Percentiles rank a stretch among this genome's conserved stretches.
Evolutionary conservation across 176 grass and related monocot species (phyloP).

Genomic region (Carex littledalei): DNA sequence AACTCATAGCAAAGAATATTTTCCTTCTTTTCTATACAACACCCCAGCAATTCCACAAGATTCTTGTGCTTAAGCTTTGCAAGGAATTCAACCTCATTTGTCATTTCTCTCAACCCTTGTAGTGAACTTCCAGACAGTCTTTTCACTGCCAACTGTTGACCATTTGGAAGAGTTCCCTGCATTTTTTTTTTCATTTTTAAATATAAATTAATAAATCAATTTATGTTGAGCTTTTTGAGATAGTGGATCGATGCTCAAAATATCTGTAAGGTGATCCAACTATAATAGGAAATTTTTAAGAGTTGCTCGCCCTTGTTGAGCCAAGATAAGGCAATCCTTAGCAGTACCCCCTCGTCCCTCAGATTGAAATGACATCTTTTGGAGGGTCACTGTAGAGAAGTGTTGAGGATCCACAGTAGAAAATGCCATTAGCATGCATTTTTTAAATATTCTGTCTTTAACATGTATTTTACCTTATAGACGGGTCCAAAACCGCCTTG

Average conservation of each 20-base stretch:
- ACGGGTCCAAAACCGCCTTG: slow-evolving; percentile 25
- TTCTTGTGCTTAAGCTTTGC: slow-evolving; percentile 28
- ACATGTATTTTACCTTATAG: slow-evolving; percentile 8
- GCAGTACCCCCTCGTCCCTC: no score
- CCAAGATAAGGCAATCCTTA: no score
- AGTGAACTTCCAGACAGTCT: slow-evolving; percentile 1
- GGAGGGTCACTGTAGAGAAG: not conserved
- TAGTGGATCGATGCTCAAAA: not conserved
- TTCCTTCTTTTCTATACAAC: slow-evolving; percentile 24
- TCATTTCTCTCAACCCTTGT: slow-evolving; percentile 17
- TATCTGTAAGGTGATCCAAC: not conserved
- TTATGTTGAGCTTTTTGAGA: not conserved
- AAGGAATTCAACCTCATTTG: slow-evolving; percentile 16
- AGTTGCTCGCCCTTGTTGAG: no score
- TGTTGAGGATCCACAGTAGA: not conserved
- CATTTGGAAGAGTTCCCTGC: slow-evolving; percentile 8
- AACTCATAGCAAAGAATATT: slow-evolving; percentile 24
- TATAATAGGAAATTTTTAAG: no score
- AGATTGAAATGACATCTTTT: no score
- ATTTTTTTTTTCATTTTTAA: not conserved
- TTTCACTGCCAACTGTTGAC: slow-evolving; percentile 17
- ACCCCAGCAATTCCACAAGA: slow-evolving; percentile 14
- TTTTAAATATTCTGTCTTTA: not conserved
- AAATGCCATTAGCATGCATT: not conserved
- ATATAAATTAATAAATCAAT: not conserved